A percentile compares a stretch with the other conserved stretches of the same genome.
Conservation (phyloP, 2,329 filamentous ascomycete species). For the Penicillium decumbens region DNA sequence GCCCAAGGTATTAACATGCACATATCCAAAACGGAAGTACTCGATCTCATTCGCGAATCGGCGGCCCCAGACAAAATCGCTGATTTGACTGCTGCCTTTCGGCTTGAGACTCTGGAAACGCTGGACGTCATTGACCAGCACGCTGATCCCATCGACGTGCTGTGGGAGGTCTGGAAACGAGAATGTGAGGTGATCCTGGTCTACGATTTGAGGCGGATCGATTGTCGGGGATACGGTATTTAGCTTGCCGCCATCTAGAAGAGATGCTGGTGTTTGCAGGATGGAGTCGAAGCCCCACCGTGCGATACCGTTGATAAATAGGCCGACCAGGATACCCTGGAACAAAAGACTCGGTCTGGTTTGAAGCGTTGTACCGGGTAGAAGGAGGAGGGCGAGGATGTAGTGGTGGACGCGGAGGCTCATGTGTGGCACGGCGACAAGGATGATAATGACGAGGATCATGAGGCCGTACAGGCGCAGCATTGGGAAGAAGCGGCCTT, state of each 20-base stretch:
- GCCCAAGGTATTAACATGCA: slow-evolving; percentile 35
- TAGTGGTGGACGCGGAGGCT: slow-evolving; percentile 62
- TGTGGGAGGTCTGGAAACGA: slow-evolving; percentile 29
- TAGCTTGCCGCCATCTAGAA: slow-evolving; percentile 39
- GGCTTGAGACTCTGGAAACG: slow-evolving; percentile 51
- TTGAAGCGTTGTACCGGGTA: slow-evolving; percentile 57
- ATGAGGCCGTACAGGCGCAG: slow-evolving; percentile 47
- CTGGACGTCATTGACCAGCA: slow-evolving; percentile 60
- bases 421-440: slow-evolving; percentile 54
- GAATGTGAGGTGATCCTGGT: slow-evolving; percentile 33
- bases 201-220: slow-evolving; percentile 16
- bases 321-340: slow-evolving; percentile 57
- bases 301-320: slow-evolving; percentile 61
- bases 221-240: slow-evolving; percentile 33
- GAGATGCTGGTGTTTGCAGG: slow-evolving; percentile 52
- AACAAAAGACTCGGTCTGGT: slow-evolving; percentile 56
- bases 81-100: slow-evolving; percentile 25
- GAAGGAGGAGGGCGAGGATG: slow-evolving; percentile 55
- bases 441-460: slow-evolving; percentile 39
- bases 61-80: slow-evolving; percentile 35
- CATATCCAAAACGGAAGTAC: slow-evolving; percentile 44
- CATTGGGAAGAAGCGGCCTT: slow-evolving; percentile 51
- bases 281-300: slow-evolving; percentile 61
- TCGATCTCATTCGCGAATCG: slow-evolving; percentile 29
- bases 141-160: slow-evolving; percentile 51